Percentiles rank a stretch among this genome's conserved stretches.
These are phyloP conservation scores for Endothia cerciana DNA, from an alignment of 2,329 filamentous ascomycete genomes.

Conservation along the genomic window DNA sequence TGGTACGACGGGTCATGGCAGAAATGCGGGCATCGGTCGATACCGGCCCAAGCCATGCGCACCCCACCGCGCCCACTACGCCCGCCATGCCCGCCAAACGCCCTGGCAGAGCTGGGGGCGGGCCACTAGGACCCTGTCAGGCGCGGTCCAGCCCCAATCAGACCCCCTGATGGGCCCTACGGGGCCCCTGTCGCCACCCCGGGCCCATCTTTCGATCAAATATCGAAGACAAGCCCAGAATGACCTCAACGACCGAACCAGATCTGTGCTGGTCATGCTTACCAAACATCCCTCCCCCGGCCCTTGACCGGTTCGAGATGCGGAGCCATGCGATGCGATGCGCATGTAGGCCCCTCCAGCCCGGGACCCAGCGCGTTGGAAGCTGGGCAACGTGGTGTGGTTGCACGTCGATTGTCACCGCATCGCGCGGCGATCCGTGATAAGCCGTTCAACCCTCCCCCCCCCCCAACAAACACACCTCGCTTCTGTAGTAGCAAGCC, in stretches of 20 bases:
- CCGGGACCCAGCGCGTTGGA: not conserved
- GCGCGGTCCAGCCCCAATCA: not conserved
- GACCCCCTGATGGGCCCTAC: not conserved
- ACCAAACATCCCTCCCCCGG: not conserved
- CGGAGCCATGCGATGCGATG: not conserved
- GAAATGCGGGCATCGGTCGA: conserved; percentile 30
- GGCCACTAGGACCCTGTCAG: not conserved
- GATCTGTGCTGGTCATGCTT: not conserved
- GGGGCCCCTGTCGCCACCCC: not conserved
- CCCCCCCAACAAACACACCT: not conserved
- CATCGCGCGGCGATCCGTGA: conserved; percentile 1
- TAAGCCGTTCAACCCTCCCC: not conserved
- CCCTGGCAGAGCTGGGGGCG: conserved; percentile 14
- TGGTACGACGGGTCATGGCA: conserved; percentile 27
- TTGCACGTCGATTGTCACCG: not conserved
- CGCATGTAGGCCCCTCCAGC: not conserved
- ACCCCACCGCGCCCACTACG: too few species aligned
- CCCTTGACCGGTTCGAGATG: not conserved
- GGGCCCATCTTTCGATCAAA: conserved; percentile 14
- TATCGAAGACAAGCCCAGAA: conserved; percentile 15
- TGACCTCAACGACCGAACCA: conserved; percentile 12
- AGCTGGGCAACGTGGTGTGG: conserved; percentile 12
- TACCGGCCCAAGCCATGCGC: conserved; percentile 19
- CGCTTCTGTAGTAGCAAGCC: not conserved
- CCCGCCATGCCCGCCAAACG: too few species aligned